Conservation (phyloP, 1,284 basidiomycete species). For the Ustilago trichophora region DNA sequence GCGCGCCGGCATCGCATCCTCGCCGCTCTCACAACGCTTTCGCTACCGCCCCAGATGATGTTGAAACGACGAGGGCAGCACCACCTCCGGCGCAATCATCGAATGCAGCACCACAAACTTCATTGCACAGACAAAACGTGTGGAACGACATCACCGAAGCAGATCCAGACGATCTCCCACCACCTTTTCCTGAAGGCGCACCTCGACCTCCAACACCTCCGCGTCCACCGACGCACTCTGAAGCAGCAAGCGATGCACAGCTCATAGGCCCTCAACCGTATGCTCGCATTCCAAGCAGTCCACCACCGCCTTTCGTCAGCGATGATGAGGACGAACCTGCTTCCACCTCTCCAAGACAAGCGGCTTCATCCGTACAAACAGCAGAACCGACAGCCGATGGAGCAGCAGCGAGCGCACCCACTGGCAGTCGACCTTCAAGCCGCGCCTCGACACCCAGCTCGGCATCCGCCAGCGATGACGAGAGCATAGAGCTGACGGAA, state of each 20-base stretch:
- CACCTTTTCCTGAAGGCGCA: conserved; percentile 46
- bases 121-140: conserved; percentile 45
- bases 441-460: conserved; percentile 14
- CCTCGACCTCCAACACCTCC: conserved; percentile 39
- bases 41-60: background rate
- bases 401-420: background rate
- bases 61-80: background rate
- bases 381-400: background rate
- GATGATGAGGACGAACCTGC: conserved; percentile 36
- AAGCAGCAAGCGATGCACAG: conserved; percentile 25
- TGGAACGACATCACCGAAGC: conserved; percentile 51
- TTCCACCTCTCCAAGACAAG: too few relatives aligned
- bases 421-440: conserved; percentile 4
- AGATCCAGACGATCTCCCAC: conserved; percentile 50
- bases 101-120: conserved; percentile 12
- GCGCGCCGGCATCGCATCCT: conserved; percentile 20
- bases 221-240: conserved; percentile 28
- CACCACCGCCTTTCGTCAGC: conserved; percentile 54
- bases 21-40: conserved; percentile 28
- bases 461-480: conserved; percentile 22
- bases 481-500: conserved; percentile 21
- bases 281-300: conserved; percentile 42
- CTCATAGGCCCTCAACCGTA: conserved; percentile 40
- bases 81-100: background rate
- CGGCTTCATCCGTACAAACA: too few relatives aligned